phyloP scores from a whole-genome alignment of 768 basidiomycete species.

The Omphalotus guepiniiformis region DNA sequence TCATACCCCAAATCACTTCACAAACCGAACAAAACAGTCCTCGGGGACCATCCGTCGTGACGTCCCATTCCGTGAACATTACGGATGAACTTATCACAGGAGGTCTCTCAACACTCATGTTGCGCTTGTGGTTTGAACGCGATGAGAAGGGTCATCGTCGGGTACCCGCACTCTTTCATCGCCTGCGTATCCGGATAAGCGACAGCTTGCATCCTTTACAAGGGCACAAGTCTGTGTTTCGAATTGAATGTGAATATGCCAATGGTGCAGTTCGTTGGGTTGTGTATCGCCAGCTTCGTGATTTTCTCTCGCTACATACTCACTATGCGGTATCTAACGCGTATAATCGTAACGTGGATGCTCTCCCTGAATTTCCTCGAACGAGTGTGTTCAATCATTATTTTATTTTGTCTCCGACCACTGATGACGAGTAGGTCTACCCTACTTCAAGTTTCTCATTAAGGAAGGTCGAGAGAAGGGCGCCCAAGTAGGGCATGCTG shows the following conservation, averaged over 20 bases:
- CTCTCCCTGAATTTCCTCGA: conserved; percentile 88
- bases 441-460: conserved; percentile 84
- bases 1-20: conserved; percentile 54
- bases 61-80: conserved; percentile 60
- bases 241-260: conserved; percentile 95
- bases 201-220: conserved; percentile 84
- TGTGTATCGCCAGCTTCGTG: conserved; percentile 87
- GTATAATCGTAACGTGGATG: conserved; percentile 65
- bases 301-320: conserved; percentile 85
- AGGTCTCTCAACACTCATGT: conserved; percentile 73
- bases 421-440: conserved; percentile 51
- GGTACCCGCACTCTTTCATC: conserved; percentile 73
- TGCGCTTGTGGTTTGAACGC: conserved; percentile 80
- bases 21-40: conserved; percentile 27
- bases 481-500: conserved; percentile 52
- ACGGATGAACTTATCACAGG: conserved; percentile 80
- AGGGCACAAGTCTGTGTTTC: conserved; percentile 73
- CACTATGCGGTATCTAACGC: conserved; percentile 87
- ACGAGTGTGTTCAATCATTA: conserved; percentile 49
- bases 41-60: conserved; percentile 43
- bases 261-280: conserved; percentile 93
- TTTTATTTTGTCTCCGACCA: not conserved
- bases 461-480: conserved; percentile 52
- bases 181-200: conserved; percentile 78
- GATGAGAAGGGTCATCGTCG: conserved; percentile 84